Evolutionary conservation across 164 flowering plant species (phyloP).

Genomic region (Vitis cinerea): DNA sequence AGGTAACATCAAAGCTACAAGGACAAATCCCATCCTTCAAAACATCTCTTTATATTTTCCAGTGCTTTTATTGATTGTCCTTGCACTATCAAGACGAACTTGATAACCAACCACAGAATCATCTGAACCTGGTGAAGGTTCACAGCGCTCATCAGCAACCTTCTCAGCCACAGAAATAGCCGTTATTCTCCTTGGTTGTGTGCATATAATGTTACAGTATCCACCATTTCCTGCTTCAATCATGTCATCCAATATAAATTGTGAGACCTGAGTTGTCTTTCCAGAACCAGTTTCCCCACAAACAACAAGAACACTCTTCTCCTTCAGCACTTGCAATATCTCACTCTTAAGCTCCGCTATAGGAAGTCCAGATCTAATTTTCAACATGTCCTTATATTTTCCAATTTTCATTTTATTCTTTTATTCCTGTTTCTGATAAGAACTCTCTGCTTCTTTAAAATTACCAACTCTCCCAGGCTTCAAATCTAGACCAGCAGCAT

Average conservation of each 20-base stretch:
- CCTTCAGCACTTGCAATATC: conserved; percentile 54
- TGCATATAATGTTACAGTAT: conserved; percentile 81
- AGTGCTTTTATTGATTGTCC: no score
- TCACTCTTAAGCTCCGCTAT: conserved; percentile 61
- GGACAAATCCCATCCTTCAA: no score
- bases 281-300: conserved; percentile 98
- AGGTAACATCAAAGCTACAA: no score
- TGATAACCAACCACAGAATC: no score
- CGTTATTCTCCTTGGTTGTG: conserved; percentile 98
- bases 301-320: conserved; percentile 75
- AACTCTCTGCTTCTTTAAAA: conserved; percentile 49
- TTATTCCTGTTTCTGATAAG: conserved; percentile 43
- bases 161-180: no score
- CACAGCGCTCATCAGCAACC: no score
- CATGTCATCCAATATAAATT: conserved; percentile 91
- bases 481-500: conserved; percentile 19
- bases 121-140: no score
- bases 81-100: no score
- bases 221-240: conserved; percentile 80
- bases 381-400: conserved; percentile 77
- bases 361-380: conserved; percentile 74
- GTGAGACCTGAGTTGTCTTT: conserved; percentile 98
- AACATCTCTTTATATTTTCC: no score
- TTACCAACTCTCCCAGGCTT: conserved; percentile 27
- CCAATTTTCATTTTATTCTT: conserved; percentile 48